A percentile compares a stretch with the other conserved stretches of the same genome.
These are phyloP conservation scores for Geotrichum ghanense DNA, from an alignment of 805 yeast genomes.

Conservation along the genomic window DNA sequence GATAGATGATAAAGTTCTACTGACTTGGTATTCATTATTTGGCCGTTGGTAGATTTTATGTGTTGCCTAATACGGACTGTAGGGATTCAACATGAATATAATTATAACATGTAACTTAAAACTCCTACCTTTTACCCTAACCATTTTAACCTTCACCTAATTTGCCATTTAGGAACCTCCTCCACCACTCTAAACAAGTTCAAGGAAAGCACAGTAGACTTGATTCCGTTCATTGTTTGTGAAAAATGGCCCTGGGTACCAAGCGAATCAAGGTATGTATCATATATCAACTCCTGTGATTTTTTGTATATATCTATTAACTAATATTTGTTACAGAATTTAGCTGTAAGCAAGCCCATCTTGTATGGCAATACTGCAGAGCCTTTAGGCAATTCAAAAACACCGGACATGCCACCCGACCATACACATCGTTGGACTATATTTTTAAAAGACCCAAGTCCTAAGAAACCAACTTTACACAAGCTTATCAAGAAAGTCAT, in stretches of 20 bases:
- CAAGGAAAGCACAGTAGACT: no score
- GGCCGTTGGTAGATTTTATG: no score
- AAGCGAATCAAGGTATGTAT: background rate
- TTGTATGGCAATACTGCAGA: constrained; percentile 72
- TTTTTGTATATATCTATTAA: background rate
- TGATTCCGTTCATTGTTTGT: no score
- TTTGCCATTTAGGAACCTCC: no score
- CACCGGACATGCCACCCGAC: constrained; percentile 57
- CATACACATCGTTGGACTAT: constrained; percentile 97
- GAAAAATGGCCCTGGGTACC: constrained; percentile 1
- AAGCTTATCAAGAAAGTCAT: constrained; percentile 81
- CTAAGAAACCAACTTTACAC: constrained; percentile 49
- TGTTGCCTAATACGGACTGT: no score
- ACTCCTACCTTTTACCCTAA: no score
- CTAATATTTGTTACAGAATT: constrained; percentile 27
- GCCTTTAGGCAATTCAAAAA: constrained; percentile 45
- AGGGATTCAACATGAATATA: no score
- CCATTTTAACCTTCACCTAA: no score
- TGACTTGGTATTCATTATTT: no score
- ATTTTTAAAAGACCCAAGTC: constrained; percentile 64
- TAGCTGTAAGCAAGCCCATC: constrained; percentile 68
- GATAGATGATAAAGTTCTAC: no score
- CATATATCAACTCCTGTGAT: background rate
- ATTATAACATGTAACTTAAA: no score
- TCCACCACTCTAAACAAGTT: no score